phyloP scores from a whole-genome alignment of 345 rosid species.

The Gossypium rotundifolium region DNA sequence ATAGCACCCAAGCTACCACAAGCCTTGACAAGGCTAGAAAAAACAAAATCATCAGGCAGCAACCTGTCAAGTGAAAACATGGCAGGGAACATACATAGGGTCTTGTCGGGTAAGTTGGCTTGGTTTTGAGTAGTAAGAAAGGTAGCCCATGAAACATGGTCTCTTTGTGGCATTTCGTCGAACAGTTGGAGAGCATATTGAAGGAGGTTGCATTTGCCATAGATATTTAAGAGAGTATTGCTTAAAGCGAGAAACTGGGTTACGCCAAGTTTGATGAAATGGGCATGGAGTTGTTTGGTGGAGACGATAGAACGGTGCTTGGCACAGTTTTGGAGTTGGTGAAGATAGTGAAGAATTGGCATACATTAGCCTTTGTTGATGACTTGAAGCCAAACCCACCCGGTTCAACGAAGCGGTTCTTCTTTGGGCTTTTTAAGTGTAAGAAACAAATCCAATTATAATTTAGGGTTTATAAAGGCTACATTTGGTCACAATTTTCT shows the following conservation, averaged over 20 bases:
- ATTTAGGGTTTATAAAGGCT: too few species aligned
- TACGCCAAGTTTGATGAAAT: constrained; percentile 43
- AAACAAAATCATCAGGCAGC: constrained; percentile 62
- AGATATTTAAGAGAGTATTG: constrained; percentile 43
- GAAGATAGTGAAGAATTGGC: constrained; percentile 40
- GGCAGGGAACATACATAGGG: constrained; percentile 42
- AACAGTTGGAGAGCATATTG: constrained; percentile 41
- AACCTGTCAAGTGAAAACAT: constrained; percentile 29
- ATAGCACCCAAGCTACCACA: constrained; percentile 48
- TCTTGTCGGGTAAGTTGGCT: constrained; percentile 36
- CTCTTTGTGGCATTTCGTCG: constrained; percentile 60
- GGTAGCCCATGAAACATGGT: constrained; percentile 65
- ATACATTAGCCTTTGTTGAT: constrained; percentile 24
- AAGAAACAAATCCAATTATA: too few species aligned
- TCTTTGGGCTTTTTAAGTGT: too few species aligned
- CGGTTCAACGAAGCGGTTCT: too few species aligned
- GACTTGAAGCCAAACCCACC: too few species aligned
- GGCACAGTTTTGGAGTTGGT: constrained; percentile 37
- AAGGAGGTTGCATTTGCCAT: constrained; percentile 42
- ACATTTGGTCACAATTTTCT: too few species aligned
- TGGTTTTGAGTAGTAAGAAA: constrained; percentile 56
- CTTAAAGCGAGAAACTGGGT: constrained; percentile 25
- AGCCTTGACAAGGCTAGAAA: constrained; percentile 54
- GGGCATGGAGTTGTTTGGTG: constrained; percentile 45
- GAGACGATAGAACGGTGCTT: constrained; percentile 25